Evolutionary conservation across 176 grass and related monocot species (phyloP), one percentile per base, ranked within the genome.

Genomic region (Cenchrus americanus): DNA sequence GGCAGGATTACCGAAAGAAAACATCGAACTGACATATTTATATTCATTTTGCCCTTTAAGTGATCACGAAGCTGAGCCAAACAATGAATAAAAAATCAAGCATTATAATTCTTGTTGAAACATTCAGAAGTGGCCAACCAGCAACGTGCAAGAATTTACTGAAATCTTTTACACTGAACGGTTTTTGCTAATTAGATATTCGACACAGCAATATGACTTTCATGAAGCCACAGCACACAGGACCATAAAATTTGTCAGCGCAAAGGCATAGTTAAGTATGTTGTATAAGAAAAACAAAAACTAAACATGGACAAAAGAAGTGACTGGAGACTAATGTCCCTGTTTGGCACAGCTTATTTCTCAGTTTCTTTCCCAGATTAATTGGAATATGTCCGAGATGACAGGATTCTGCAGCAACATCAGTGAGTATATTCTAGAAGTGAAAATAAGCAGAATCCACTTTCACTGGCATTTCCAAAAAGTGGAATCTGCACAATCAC

Each of bases 1-100:
- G 19, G 70, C 47, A 83, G 2, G 21, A 43, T 75, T 83, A 75
- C 46, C 24, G 0, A 60, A 32, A 52, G 71, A 83, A 65, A 83
- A 75, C 23, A 54, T 63, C 40, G 14, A 65, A 53, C 46, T 30
- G 42, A 8, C 11, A 63, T 4, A 75, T 48, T 23, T 48, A 11
- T 30, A 21, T 46, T 27, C 21, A 21, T 79, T 78, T 47, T 3
- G 5, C 14, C 41, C 23, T 78, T 77, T 78, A 62, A 30, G 15
- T 0, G 2, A 75, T 37, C 18, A 22, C 1, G 24, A 49, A 85
- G 8, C 43, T 69, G 12, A 17, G 43, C 69, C 30, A 49, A 72
- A 49, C 26, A 46, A 14, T 4, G 26, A 34, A 50, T 37, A 34
- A 66, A 65, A 5, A 27, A 75, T 8, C 41, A 46, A 44, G 19